Base-by-base conservation (phyloP, 2,329 filamentous ascomycete species). In the Trichoderma atrobrunneum region DNA sequence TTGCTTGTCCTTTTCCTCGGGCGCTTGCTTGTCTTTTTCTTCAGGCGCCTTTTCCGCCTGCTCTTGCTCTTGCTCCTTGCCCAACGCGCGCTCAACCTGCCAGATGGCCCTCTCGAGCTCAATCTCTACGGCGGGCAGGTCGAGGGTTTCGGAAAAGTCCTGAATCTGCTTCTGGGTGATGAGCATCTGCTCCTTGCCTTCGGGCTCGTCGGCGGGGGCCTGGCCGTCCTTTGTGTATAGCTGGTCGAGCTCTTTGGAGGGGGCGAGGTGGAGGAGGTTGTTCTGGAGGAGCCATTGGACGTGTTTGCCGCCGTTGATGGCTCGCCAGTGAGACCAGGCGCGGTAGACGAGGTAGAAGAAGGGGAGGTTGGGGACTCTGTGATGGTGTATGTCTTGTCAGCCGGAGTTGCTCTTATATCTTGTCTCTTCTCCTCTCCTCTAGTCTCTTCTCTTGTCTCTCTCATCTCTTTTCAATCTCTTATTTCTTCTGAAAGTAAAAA, bases 261-360 rank as follows among this genome's bases (percentile, higher is more conserved):
- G 90, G 16, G 86, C 85, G 0, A 89, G 85, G 3, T 85, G 86
- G 51, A 97, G 84, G 32, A 96, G 87, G 62, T 91, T 89, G 75
- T 95, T 91, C 72, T 92, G 84, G 54, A 95, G 82, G 14, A 99
- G 87, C 81, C 93, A 96, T 75, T 95, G 89, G 39, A 98, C 84
- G 80, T 98, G 93, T 77, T 90, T 92, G 24, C 94, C 95, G 70
- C 96, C 96, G 48, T 90, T 89, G 69, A 97, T 84, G 68, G 96
- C 96, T 84, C 92, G 89, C 90, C 93, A 97, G 82, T 97, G 94
- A 24, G 93, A 97, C 92, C 93, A 98, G 30, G 94, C 92, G 75
- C 96, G 89, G 84, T 97, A 99, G 21, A 89, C 89, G 54, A 98
- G 88, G 81, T 98, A 99, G 85, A 98, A 98, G 85, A 98, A 98